These are phyloP conservation scores for Penicillium expansum DNA, from an alignment of 2,329 filamentous ascomycete species.

Conservation along the genomic window DNA sequence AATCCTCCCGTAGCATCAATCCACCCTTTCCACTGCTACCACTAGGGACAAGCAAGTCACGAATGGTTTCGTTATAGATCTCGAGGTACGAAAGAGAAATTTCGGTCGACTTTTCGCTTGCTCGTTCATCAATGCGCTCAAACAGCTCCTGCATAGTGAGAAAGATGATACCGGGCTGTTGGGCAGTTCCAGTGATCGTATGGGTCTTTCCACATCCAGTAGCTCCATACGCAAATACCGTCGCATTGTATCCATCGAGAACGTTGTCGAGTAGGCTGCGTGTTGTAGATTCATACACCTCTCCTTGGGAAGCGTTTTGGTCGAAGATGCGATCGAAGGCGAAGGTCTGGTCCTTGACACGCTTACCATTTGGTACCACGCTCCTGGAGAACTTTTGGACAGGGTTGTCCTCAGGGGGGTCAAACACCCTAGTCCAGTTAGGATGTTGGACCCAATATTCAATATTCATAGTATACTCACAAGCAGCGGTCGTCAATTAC, in stretches of 20 bases:
- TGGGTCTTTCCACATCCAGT: constrained; percentile 98
- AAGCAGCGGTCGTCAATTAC: constrained; percentile 94
- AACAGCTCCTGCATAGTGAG: constrained; percentile 99
- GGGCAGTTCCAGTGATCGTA: constrained; percentile 87
- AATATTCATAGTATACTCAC: constrained; percentile 55
- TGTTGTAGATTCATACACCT: constrained; percentile 94
- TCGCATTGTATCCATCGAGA: constrained; percentile 96
- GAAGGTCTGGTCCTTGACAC: constrained; percentile 96
- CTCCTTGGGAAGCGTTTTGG: constrained; percentile 84
- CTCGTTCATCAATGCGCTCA: constrained; percentile 85
- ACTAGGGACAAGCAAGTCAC: constrained; percentile 84
- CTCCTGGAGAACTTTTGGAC: constrained; percentile 83
- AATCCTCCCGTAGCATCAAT: constrained; percentile 90
- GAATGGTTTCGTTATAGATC: constrained; percentile 99
- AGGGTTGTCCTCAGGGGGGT: constrained; percentile 91
- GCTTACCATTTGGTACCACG: constrained; percentile 78
- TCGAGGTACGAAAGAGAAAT: constrained; percentile 92
- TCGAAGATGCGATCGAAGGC: constrained; percentile 97
- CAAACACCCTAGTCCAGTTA: constrained; percentile 70
- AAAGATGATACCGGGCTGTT: constrained; percentile 96
- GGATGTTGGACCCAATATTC: constrained; percentile 8
- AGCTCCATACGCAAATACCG: constrained; percentile 96
- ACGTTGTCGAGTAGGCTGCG: constrained; percentile 89
- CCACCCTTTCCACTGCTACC: constrained; percentile 78
- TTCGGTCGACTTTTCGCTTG: constrained; percentile 83